Evolutionary conservation across 2,329 filamentous ascomycete genomes (phyloP), one percentile per base, ranked within the genome.

Genomic region (Talaromyces sp.): DNA sequence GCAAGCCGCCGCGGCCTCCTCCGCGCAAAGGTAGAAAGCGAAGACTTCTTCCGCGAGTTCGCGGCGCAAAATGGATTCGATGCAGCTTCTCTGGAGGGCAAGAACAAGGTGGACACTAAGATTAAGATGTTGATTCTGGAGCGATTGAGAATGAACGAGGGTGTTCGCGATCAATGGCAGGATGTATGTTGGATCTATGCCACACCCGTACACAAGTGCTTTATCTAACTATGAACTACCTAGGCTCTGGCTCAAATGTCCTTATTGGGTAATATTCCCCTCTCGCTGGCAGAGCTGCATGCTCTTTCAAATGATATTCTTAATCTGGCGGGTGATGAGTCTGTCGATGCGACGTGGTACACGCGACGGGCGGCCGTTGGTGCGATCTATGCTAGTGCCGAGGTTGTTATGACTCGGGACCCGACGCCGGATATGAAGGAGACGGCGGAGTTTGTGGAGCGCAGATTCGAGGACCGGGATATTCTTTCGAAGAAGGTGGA

Each of bases 321-420:
- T 81, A 91, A 89, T 66, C 83, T 96, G 3, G 85, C 93, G 0
- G 90, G 91, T 46, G 94, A 97, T 72, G 80, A 77, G 19, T 83
- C 86, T 19, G 89, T 97, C 55, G 92, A 97, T 72, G 83, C 85
- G 3, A 87, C 86, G 4, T 99, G 94, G 94, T 99, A 99, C 64
- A 86, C 86, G 2, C 88, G 87, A 69, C 80, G 87, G 3, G 80
- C 84, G 8, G 82, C 79, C 0, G 70, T 90, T 20, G 80, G 83
- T 0, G 80, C 81, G 2, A 80, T 89, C n/a, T 90, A 89, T 67
- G 90, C 90, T 47, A 85, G 86, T 30, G 83, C 87, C 51, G 94
- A 99, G 75, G 78, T 97, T 4, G 96, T 92, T 75, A 97, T 97
- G 91, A 97, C 91, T 19, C 91, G 88, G 54, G 94, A 97, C 73